A percentile compares a stretch with the other conserved stretches of the same genome.
Conservation (phyloP, 768 basidiomycete genomes). For the Lactarius tabidus region DNA sequence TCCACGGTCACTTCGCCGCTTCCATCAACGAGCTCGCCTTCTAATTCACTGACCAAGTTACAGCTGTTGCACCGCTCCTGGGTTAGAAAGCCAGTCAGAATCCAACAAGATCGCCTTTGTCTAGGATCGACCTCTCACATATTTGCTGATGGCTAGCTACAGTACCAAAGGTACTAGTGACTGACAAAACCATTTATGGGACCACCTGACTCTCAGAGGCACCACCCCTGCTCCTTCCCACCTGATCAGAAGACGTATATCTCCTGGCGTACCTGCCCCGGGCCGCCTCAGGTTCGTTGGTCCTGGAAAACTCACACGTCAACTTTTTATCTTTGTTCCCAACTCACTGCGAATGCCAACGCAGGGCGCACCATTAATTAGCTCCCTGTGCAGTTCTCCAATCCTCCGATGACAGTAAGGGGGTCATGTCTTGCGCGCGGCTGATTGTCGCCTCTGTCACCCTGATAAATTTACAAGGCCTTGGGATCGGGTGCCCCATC, state of each 20-base stretch:
- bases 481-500: constrained; percentile 30
- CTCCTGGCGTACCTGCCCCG: not conserved
- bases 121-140: too few relatives aligned
- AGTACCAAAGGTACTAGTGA: too few relatives aligned
- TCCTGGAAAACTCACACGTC: not conserved
- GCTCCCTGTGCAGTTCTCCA: constrained; percentile 28
- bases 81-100: too few relatives aligned
- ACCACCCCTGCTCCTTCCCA: too few relatives aligned
- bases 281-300: constrained; percentile 31
- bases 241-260: constrained; percentile 17
- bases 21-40: too few relatives aligned
- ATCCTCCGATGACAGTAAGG: constrained; percentile 26
- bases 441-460: constrained; percentile 30
- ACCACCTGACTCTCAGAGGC: too few relatives aligned
- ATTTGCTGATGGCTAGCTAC: too few relatives aligned
- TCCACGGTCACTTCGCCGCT: too few relatives aligned
- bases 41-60: too few relatives aligned
- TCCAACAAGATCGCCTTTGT: too few relatives aligned
- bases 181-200: too few relatives aligned
- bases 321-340: not conserved
- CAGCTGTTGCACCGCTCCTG: too few relatives aligned
- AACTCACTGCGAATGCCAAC: constrained; percentile 24
- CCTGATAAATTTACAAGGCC: constrained; percentile 31
- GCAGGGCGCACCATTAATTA: constrained; percentile 31
- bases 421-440: constrained; percentile 26